Percentiles rank a stretch among this genome's conserved stretches.
These are phyloP conservation scores for Lentinula raphanica DNA, from an alignment of 768 basidiomycete genomes.

Conservation along the genomic window DNA sequence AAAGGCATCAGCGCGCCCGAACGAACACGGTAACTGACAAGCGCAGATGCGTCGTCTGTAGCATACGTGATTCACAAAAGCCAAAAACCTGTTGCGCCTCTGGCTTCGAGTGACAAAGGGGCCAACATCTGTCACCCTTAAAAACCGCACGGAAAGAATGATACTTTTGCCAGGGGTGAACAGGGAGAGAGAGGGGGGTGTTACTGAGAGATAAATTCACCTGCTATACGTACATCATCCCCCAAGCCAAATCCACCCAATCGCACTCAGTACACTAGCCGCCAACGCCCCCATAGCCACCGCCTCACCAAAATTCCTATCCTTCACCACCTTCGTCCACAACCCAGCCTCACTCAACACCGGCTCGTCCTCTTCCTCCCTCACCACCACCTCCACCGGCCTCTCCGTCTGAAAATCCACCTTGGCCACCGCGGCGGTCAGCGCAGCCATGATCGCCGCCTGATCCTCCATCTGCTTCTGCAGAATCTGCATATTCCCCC, in stretches of 20 bases:
- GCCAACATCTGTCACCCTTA: too few relatives aligned
- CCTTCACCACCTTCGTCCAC: constrained; percentile 6
- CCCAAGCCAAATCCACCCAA: constrained; percentile 8
- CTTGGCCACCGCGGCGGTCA: constrained; percentile 1
- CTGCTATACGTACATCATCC: constrained; percentile 6
- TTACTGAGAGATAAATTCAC: too few relatives aligned
- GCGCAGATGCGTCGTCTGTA: too few relatives aligned
- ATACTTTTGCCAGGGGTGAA: too few relatives aligned
- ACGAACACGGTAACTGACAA: too few relatives aligned
- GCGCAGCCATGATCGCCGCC: constrained; percentile 21
- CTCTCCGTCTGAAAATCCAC: neutral
- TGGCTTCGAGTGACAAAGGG: too few relatives aligned
- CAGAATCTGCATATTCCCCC: constrained; percentile 44
- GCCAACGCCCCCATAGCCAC: constrained; percentile 7
- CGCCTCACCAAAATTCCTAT: constrained; percentile 8
- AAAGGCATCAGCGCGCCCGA: too few relatives aligned
- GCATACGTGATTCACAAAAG: too few relatives aligned
- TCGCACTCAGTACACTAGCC: constrained; percentile 7
- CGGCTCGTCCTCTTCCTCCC: constrained; percentile 3
- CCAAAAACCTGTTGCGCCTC: too few relatives aligned
- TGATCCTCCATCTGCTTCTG: constrained; percentile 46
- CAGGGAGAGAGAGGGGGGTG: too few relatives aligned
- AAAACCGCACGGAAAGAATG: too few relatives aligned
- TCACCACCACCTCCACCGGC: neutral
- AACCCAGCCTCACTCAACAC: neutral